These are phyloP conservation scores for Solanum chiquidenum DNA, from an alignment of 257 asterid genomes.

Conservation along the genomic window DNA sequence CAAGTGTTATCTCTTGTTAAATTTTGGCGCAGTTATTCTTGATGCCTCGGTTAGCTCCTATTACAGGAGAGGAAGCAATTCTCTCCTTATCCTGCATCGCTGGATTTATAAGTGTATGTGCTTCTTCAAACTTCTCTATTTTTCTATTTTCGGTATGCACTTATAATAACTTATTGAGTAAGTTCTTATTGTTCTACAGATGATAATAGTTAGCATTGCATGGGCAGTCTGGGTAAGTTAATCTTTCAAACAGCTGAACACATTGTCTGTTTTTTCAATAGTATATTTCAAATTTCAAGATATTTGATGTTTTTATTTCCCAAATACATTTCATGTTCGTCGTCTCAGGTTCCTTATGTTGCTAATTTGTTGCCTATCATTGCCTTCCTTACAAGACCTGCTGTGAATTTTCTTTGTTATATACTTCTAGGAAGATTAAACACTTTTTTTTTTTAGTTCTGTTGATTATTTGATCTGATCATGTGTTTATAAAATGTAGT, in stretches of 20 bases:
- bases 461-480: background rate
- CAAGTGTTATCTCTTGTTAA: background rate
- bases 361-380: background rate
- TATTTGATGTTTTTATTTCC: background rate
- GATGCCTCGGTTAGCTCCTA: constrained; percentile 3
- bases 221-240: constrained; percentile 11
- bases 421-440: background rate
- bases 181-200: background rate
- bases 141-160: background rate
- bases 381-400: background rate
- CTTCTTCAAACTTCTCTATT: background rate
- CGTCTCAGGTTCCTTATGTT: constrained; percentile 5
- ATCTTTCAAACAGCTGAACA: background rate
- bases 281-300: background rate
- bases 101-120: background rate
- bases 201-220: constrained; percentile 5
- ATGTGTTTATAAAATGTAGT: background rate
- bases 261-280: background rate
- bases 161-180: background rate
- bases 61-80: constrained; percentile 5
- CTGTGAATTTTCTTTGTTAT: background rate
- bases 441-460: background rate
- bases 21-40: background rate
- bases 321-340: background rate
- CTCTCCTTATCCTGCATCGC: background rate